Percentiles rank a stretch among this genome's conserved stretches.
Conservation (phyloP, 257 asterid species). For the Striga asiatica region DNA sequence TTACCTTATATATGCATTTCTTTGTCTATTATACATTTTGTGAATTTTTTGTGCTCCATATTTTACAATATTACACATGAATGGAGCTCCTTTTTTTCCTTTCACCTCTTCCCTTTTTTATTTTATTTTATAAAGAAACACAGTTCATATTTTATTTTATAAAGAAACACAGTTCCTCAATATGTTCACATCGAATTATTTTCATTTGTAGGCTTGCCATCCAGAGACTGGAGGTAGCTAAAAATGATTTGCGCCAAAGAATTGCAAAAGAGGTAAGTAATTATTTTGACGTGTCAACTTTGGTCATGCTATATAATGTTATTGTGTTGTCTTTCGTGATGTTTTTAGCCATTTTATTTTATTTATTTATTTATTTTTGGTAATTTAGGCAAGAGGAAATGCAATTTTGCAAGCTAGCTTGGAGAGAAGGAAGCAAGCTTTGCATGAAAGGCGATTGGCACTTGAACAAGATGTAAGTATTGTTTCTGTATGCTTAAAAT, state of each 20-base stretch:
- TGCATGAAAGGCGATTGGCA: conserved; percentile 89
- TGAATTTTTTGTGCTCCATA: too few species aligned
- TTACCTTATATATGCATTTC: conserved; percentile 7
- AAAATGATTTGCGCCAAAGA: conserved; percentile 83
- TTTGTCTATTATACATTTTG: neutral
- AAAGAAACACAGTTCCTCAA: neutral
- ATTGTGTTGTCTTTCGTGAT: conserved; percentile 7
- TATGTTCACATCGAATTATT: conserved; percentile 14
- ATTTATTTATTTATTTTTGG: conserved; percentile 9
- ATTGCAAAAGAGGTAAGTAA: conserved; percentile 82
- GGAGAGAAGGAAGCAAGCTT: conserved; percentile 94
- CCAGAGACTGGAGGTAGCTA: conserved; percentile 82
- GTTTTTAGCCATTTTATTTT: neutral
- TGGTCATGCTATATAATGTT: conserved; percentile 10
- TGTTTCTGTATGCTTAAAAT: neutral
- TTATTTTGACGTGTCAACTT: conserved; percentile 1
- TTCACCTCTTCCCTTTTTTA: too few species aligned
- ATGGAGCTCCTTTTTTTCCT: too few species aligned
- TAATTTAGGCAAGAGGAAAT: conserved; percentile 81
- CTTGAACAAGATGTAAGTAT: conserved; percentile 91
- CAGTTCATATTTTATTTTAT: too few species aligned
- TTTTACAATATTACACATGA: too few species aligned
- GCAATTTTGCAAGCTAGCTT: conserved; percentile 96
- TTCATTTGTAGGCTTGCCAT: conserved; percentile 62
- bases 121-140: neutral